These are phyloP conservation scores for Hanseniaspora nectarophila DNA, from an alignment of 805 yeast genomes.

Conservation along the genomic window DNA sequence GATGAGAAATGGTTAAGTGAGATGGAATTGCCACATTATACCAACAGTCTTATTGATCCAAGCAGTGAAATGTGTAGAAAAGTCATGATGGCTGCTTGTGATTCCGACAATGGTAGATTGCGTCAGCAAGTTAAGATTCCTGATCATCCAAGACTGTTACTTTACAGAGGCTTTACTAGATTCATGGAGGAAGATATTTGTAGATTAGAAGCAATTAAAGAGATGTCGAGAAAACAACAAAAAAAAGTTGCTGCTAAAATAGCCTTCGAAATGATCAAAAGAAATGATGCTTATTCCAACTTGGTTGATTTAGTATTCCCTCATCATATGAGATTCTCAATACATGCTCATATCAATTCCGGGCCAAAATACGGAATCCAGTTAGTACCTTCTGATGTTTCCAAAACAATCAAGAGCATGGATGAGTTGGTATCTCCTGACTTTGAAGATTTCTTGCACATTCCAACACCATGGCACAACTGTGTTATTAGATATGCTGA, in stretches of 20 bases:
- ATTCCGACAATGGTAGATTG: slow-evolving; percentile 49
- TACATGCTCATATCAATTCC: slow-evolving; percentile 47
- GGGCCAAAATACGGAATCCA: slow-evolving; percentile 53
- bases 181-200: slow-evolving; percentile 49
- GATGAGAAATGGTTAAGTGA: slow-evolving; percentile 26
- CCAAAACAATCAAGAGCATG: slow-evolving; percentile 38
- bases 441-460: slow-evolving; percentile 44
- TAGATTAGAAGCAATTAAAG: slow-evolving; percentile 31
- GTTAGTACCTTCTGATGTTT: slow-evolving; percentile 34
- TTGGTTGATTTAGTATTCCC: slow-evolving; percentile 50
- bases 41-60: slow-evolving; percentile 31
- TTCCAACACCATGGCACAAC: slow-evolving; percentile 61
- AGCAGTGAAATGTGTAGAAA: slow-evolving; percentile 32
- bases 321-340: slow-evolving; percentile 46
- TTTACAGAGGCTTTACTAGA: slow-evolving; percentile 47
- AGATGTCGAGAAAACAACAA: slow-evolving; percentile 36
- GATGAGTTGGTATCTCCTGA: slow-evolving; percentile 32
- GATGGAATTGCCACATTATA: slow-evolving; percentile 28
- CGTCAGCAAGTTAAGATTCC: slow-evolving; percentile 48
- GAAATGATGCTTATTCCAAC: slow-evolving; percentile 56
- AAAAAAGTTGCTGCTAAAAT: slow-evolving; percentile 42
- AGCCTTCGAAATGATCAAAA: slow-evolving; percentile 53
- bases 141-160: slow-evolving; percentile 41
- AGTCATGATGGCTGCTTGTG: slow-evolving; percentile 36
- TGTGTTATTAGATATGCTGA: slow-evolving; percentile 36